phyloP scores from a whole-genome alignment of 2,329 filamentous ascomycete species.

The Alternaria triticimaculans region DNA sequence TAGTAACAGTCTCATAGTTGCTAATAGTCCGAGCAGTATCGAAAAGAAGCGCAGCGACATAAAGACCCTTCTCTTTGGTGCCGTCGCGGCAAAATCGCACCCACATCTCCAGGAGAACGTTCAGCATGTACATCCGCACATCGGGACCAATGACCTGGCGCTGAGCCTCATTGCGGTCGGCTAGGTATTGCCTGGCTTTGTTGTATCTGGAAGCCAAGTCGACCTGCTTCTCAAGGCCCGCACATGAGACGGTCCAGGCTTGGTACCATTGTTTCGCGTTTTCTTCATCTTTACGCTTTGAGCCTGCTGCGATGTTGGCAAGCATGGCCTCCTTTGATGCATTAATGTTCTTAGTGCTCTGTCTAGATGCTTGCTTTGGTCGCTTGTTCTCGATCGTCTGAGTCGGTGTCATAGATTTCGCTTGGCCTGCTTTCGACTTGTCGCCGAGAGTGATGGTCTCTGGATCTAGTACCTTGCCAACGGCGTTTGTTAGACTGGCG shows the following conservation, averaged over 20 bases:
- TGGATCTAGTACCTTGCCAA: conserved; percentile 21
- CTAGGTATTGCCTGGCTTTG: conserved; percentile 58
- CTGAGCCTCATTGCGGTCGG: conserved; percentile 50
- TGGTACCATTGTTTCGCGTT: conserved; percentile 50
- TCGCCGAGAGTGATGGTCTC: conserved; percentile 40
- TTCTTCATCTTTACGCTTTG: conserved; percentile 52
- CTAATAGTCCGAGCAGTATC: conserved; percentile 39
- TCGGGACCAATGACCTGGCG: conserved; percentile 53
- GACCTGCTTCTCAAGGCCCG: conserved; percentile 56
- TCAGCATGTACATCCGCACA: conserved; percentile 58
- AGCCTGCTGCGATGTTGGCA: conserved; percentile 51
- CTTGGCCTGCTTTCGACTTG: conserved; percentile 17
- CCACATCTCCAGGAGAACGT: conserved; percentile 59
- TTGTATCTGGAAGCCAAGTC: conserved; percentile 56
- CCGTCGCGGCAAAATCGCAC: conserved; percentile 42
- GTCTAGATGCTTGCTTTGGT: conserved; percentile 29
- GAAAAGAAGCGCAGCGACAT: conserved; percentile 44
- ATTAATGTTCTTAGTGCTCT: conserved; percentile 42
- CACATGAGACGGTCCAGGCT: conserved; percentile 56
- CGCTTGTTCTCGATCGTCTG: conserved; percentile 25
- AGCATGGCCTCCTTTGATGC: conserved; percentile 53
- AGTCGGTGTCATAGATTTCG: conserved; percentile 11
- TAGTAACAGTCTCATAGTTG: conserved; percentile 35
- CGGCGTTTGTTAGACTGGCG: conserved; percentile 23
- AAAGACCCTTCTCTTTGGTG: conserved; percentile 36